A percentile compares a stretch with the other conserved stretches of the same genome.
Evolutionary conservation across 2,329 filamentous ascomycete genomes (phyloP).

Genomic region (Colletotrichum chlorophyti): DNA sequence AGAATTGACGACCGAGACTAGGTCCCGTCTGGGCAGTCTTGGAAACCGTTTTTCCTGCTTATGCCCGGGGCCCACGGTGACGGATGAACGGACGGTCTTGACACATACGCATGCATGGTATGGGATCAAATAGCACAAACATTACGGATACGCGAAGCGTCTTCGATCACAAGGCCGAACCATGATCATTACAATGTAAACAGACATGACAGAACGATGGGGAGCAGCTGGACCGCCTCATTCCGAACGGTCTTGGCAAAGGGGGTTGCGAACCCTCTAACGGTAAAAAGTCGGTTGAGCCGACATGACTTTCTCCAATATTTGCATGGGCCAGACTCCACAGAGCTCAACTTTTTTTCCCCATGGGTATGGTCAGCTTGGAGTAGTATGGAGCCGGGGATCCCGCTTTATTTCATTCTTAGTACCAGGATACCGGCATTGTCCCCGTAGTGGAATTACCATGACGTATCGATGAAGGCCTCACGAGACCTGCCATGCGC

Average conservation of each 20-base stretch:
- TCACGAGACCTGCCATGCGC: slow-evolving; percentile 17
- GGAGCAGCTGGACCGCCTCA: too few relatives aligned
- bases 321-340: slow-evolving; percentile 8
- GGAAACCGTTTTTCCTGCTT: too few relatives aligned
- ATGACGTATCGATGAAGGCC: slow-evolving; percentile 14
- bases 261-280: background rate
- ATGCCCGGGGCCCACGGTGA: too few relatives aligned
- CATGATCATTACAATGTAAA: too few relatives aligned
- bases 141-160: too few relatives aligned
- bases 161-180: too few relatives aligned
- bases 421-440: background rate
- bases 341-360: slow-evolving; percentile 10
- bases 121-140: too few relatives aligned
- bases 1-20: too few relatives aligned
- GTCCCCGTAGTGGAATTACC: slow-evolving; percentile 1
- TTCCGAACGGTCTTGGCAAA: background rate
- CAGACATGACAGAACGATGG: too few relatives aligned
- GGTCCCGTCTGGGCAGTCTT: too few relatives aligned
- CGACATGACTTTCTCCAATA: background rate
- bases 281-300: background rate
- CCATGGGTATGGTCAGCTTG: slow-evolving; percentile 13
- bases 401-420: background rate
- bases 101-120: too few relatives aligned
- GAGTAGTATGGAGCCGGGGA: background rate
- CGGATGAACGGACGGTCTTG: too few relatives aligned